Evolutionary conservation across 495 filamentous ascomycete species (phyloP).

Genomic region (Cudoniella acicularis): DNA sequence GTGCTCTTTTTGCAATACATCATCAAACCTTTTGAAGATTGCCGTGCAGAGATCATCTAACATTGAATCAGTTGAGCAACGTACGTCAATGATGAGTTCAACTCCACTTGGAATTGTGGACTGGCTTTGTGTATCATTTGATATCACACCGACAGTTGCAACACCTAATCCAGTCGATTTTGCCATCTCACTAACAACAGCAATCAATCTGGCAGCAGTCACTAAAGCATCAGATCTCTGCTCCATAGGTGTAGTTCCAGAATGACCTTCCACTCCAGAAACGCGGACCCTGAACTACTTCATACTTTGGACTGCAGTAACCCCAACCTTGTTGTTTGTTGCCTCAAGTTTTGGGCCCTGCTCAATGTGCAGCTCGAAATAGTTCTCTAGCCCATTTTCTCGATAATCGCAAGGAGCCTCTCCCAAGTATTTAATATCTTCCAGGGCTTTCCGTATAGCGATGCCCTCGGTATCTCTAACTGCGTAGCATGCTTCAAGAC

Average conservation of each 20-base stretch:
- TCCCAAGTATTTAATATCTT: conserved; percentile 68
- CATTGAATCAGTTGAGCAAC: conserved; percentile 55
- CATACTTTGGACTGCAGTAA: conserved; percentile 67
- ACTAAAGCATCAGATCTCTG: conserved; percentile 61
- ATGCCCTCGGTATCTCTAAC: conserved; percentile 37
- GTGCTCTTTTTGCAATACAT: conserved; percentile 20
- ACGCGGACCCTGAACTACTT: conserved; percentile 68
- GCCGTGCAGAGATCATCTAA: conserved; percentile 42
- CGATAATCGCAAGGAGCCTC: conserved; percentile 50
- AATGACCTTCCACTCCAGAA: conserved; percentile 63
- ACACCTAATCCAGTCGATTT: conserved; percentile 40
- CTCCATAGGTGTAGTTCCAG: conserved; percentile 66
- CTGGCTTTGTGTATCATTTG: conserved; percentile 58
- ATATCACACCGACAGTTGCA: conserved; percentile 68
- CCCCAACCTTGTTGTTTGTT: conserved; percentile 59
- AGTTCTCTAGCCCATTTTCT: conserved; percentile 64
- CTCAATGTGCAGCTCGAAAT: conserved; percentile 83
- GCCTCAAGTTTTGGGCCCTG: conserved; percentile 69
- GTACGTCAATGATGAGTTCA: conserved; percentile 69
- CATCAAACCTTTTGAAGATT: conserved; percentile 20
- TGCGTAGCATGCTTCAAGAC: conserved; percentile 55
- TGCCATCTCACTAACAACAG: conserved; percentile 43
- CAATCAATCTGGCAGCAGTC: conserved; percentile 61
- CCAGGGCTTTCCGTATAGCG: conserved; percentile 63
- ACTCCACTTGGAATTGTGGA: conserved; percentile 72